These are phyloP conservation scores for Fraxinus sp. DNA, from an alignment of 305 asterid genomes.

Conservation along the genomic window DNA sequence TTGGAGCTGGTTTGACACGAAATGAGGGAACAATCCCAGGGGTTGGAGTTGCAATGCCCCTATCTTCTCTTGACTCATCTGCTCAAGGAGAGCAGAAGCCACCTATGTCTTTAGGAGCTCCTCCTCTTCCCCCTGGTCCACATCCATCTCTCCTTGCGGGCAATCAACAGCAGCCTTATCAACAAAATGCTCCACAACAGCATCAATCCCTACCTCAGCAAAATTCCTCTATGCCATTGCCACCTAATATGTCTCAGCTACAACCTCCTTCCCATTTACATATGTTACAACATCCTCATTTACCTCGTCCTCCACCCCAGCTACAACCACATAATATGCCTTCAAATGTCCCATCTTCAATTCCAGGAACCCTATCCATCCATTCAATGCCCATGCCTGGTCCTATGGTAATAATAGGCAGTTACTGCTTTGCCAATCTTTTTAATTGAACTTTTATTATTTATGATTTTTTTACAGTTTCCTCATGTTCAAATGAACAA, in stretches of 20 bases:
- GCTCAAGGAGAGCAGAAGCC: conserved; percentile 80
- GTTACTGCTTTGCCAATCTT: background rate
- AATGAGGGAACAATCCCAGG: conserved; percentile 98
- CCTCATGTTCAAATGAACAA: background rate
- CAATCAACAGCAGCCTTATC: conserved; percentile 84
- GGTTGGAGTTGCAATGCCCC: conserved; percentile 97
- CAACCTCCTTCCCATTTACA: conserved; percentile 80
- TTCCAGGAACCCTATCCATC: conserved; percentile 61
- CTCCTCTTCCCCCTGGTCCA: conserved; percentile 98
- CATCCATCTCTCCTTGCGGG: conserved; percentile 82
- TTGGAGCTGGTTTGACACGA: conserved; percentile 75
- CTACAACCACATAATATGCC: conserved; percentile 60
- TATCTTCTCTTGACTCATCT: conserved; percentile 69
- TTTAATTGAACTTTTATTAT: background rate
- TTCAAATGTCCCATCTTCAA: conserved; percentile 53
- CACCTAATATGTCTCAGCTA: conserved; percentile 63
- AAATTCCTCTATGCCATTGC: conserved; percentile 58
- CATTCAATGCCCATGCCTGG: conserved; percentile 60
- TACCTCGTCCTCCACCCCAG: conserved; percentile 84
- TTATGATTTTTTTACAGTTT: background rate
- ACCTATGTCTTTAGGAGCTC: conserved; percentile 66
- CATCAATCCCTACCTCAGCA: conserved; percentile 65
- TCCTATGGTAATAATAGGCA: conserved; percentile 55
- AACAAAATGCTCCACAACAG: conserved; percentile 67
- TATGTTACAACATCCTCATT: conserved; percentile 73